Base-by-base conservation (phyloP, 164 flowering plant genomes). In the Umbilicus rupestris region DNA sequence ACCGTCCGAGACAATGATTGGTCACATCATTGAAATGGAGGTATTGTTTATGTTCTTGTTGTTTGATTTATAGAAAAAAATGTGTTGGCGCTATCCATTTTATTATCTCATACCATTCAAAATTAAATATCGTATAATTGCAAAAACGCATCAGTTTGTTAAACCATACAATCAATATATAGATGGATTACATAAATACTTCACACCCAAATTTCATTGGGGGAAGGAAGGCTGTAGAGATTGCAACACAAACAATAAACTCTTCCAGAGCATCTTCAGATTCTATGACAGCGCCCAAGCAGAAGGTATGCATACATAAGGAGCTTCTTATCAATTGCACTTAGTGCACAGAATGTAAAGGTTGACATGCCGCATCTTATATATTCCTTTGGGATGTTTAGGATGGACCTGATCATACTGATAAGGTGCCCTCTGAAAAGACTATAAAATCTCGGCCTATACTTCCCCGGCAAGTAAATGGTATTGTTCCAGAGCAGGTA, bases 181-280 rank as follows among this genome's bases (percentile, higher is more conserved):
- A 95, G 97, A 87, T 87, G 96, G 97, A 92, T 82, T 95, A 91
- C 72, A 91, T 95, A 73, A 95, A 95, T 65, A 95, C 97, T 71
- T 92, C 99, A 30, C 99, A 95, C 67, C 90, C 90, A 70, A 89
- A 88, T 81, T 95, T 95, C 81, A 70, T 95, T 78, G 99, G 97
- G 68, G 99, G 99, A 65, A 90, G 87, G 70, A 92, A 86, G 77
- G 99, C 99, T 69, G 83, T 89, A 31, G 99, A 92, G 75, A 46
- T 69, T 66, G 97, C 97, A 28, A 4, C 75, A 67, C 88, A 87
- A 70, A 90, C 86, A 70, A 46, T 83, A 63, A 95, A 84, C 70
- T 77, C 92, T 26, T 74, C 86, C 19, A 84, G 82, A 76, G 19
- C 74, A 30, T 26, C 89, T 70, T 50, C 69, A 42, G 47, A 74